These are phyloP conservation scores for Rosa hybrid DNA, from an alignment of 331 rosid species.

Conservation along the genomic window DNA sequence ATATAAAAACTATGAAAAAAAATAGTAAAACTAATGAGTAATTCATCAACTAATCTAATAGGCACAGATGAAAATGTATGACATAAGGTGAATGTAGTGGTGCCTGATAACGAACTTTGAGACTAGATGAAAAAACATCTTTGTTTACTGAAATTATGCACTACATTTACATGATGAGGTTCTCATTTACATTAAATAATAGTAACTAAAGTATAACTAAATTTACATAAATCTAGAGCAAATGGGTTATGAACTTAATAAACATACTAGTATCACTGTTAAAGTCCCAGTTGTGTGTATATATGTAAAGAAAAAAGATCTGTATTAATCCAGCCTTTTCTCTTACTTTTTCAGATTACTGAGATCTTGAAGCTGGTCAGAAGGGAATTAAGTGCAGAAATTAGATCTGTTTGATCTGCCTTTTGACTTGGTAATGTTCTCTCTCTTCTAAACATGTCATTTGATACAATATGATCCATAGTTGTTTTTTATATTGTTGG, in stretches of 20 bases:
- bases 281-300: background rate
- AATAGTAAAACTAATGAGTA: background rate
- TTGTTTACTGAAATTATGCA: background rate
- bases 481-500: background rate
- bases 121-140: background rate
- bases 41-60: background rate
- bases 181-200: background rate
- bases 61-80: background rate
- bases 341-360: conserved; percentile 53
- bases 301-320: background rate
- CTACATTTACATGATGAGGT: background rate
- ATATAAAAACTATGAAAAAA: background rate
- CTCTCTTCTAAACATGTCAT: background rate
- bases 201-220: background rate
- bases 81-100: background rate
- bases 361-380: conserved; percentile 76
- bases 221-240: background rate
- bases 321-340: conserved; percentile 1
- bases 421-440: conserved; percentile 41
- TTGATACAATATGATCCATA: background rate
- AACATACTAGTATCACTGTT: background rate
- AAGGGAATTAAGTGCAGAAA: conserved; percentile 61
- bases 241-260: background rate
- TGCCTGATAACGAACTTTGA: background rate
- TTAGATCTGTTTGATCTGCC: conserved; percentile 36